These are phyloP conservation scores for Hondaea fermentalgiana DNA, from an alignment of 108 stramenopile species.

Conservation along the genomic window DNA sequence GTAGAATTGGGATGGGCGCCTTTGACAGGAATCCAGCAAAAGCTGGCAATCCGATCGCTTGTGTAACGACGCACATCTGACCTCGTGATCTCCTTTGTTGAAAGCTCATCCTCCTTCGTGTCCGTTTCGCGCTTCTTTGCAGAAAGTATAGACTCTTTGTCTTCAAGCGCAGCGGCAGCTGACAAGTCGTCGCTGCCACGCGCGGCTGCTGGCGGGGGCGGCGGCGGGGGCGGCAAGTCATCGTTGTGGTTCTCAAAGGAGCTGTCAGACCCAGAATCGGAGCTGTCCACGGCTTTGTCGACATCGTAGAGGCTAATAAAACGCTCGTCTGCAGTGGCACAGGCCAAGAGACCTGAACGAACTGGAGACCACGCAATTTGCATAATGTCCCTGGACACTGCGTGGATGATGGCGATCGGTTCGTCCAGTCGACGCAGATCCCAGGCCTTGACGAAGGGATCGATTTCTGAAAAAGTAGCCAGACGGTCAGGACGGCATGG, in stretches of 20 bases:
- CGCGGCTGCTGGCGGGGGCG: too few species aligned
- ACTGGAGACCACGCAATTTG: not conserved
- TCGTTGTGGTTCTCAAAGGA: too few species aligned
- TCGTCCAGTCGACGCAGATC: not conserved
- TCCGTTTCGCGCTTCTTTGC: too few species aligned
- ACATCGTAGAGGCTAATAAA: not conserved
- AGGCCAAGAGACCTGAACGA: not conserved
- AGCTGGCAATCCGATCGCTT: not conserved
- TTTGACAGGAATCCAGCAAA: not conserved
- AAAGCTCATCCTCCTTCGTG: too few species aligned
- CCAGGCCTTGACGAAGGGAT: not conserved
- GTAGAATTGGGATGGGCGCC: not conserved
- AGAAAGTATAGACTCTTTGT: too few species aligned
- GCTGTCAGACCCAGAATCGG: too few species aligned
- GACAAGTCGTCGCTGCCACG: too few species aligned
- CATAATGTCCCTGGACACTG: not conserved
- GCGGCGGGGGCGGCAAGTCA: too few species aligned
- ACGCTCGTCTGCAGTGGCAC: not conserved
- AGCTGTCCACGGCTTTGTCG: not conserved
- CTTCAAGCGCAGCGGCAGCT: too few species aligned
- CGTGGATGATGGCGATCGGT: not conserved
- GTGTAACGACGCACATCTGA: not conserved
- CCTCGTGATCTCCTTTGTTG: not conserved
- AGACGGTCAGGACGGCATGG: not conserved
- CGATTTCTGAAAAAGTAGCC: not conserved